These are phyloP conservation scores for Fonsecaea pugnacius DNA, from an alignment of 2,329 filamentous ascomycete genomes.

Conservation along the genomic window DNA sequence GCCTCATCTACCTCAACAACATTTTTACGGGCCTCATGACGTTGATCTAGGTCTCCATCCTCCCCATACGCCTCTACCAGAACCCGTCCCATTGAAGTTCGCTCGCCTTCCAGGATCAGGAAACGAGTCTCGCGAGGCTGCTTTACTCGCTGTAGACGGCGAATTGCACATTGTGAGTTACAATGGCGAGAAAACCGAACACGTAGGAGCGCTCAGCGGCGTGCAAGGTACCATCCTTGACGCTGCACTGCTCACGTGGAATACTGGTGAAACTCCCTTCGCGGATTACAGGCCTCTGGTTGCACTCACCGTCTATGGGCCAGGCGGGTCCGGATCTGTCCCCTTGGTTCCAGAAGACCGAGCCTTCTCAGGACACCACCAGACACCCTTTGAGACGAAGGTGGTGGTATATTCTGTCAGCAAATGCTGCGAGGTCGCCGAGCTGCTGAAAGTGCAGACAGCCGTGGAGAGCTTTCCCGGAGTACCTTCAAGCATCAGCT, in stretches of 20 bases:
- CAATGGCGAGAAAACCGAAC: conserved; percentile 71
- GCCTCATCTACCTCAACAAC: conserved; percentile 74
- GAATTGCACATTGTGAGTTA: conserved; percentile 76
- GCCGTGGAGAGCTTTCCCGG: conserved; percentile 17
- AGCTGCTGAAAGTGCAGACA: conserved; percentile 72
- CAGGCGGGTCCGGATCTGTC: conserved; percentile 50
- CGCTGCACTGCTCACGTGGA: conserved; percentile 81
- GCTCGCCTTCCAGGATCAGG: conserved; percentile 20
- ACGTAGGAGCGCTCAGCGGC: conserved; percentile 72
- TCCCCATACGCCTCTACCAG: conserved; percentile 31
- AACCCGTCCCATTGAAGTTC: conserved; percentile 28
- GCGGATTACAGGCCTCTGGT: conserved; percentile 71
- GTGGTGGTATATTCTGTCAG: conserved; percentile 87
- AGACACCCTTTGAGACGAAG: conserved; percentile 74
- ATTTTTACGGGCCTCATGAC: conserved; percentile 77
- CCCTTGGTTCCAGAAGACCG: conserved; percentile 23
- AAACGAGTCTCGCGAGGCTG: conserved; percentile 55
- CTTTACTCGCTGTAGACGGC: conserved; percentile 82
- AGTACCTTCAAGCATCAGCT: neutral
- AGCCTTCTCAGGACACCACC: conserved; percentile 39
- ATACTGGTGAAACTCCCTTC: conserved; percentile 56
- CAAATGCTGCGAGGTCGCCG: conserved; percentile 71
- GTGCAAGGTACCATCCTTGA: conserved; percentile 78
- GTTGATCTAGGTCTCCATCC: conserved; percentile 63
- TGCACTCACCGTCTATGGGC: conserved; percentile 79